Conservation (phyloP, 495 filamentous ascomycete genomes). For the Aspergillus kassunensis region DNA sequence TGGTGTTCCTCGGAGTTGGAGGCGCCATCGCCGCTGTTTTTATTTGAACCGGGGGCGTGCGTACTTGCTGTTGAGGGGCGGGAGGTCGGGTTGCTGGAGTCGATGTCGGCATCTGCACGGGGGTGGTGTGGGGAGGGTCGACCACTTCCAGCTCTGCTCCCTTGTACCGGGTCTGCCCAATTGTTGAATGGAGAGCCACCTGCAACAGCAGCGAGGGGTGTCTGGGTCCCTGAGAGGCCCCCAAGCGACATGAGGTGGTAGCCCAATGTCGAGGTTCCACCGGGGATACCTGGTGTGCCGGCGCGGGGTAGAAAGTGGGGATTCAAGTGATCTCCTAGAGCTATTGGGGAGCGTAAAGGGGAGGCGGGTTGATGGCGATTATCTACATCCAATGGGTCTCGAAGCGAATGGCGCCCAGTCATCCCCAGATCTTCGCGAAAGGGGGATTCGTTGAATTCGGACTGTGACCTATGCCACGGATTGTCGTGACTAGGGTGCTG, state of each 20-base stretch:
- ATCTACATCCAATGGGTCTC: conserved; percentile 25
- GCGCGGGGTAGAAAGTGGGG: conserved; percentile 62
- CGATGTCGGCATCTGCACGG: conserved; percentile 29
- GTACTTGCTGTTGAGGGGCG: conserved; percentile 45
- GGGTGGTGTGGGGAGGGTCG: conserved; percentile 7
- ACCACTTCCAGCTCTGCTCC: conserved; percentile 7
- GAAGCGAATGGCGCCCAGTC: conserved; percentile 19
- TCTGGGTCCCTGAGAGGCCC: conserved; percentile 73
- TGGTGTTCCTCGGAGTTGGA: conserved; percentile 13
- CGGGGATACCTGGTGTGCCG: conserved; percentile 73
- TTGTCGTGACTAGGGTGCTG: conserved; percentile 19
- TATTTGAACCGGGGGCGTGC: conserved; percentile 29
- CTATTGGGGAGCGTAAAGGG: conserved; percentile 38
- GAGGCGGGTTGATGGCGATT: conserved; percentile 30
- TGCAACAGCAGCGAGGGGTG: conserved; percentile 83
- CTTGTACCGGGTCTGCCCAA: conserved; percentile 41
- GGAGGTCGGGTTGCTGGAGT: conserved; percentile 35
- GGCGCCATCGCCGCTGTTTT: conserved; percentile 19
- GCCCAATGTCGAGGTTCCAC: conserved; percentile 80
- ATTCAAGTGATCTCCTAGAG: conserved; percentile 49
- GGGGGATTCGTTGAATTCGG: conserved; percentile 26
- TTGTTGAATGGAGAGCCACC: conserved; percentile 55
- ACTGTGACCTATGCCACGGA: conserved; percentile 24
- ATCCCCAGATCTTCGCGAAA: conserved; percentile 35
- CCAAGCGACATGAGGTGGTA: conserved; percentile 82